phyloP scores from a whole-genome alignment of 2,329 filamentous ascomycete genomes.

The Microsporum audouinii region DNA sequence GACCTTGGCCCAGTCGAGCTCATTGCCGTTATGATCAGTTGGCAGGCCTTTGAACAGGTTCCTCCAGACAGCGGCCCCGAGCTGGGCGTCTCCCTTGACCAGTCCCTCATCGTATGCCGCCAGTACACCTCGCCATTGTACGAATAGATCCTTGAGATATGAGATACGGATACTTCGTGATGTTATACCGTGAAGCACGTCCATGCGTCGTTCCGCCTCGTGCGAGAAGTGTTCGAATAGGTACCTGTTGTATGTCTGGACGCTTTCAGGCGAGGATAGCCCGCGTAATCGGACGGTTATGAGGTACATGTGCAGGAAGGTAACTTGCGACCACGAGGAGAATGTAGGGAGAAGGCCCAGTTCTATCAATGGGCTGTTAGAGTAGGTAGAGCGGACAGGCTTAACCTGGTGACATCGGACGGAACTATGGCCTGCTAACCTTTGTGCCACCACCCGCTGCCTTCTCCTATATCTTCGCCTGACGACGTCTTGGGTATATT shows the following conservation, averaged over 20 bases:
- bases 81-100: slow-evolving; percentile 36
- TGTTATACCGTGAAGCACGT: slow-evolving; percentile 37
- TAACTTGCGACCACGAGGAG: slow-evolving; percentile 89
- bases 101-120: slow-evolving; percentile 49
- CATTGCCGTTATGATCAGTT: slow-evolving; percentile 26
- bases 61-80: slow-evolving; percentile 68
- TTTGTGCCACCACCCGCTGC: slow-evolving; percentile 68
- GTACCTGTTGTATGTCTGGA: slow-evolving; percentile 73
- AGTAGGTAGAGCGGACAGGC: too few species aligned
- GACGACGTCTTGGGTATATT: slow-evolving; percentile 57
- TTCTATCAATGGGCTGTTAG: slow-evolving; percentile 38
- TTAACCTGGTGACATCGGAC: not conserved
- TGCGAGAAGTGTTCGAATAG: slow-evolving; percentile 81
- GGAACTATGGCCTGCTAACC: slow-evolving; percentile 38
- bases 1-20: slow-evolving; percentile 50
- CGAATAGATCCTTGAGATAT: slow-evolving; percentile 73
- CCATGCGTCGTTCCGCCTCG: slow-evolving; percentile 59
- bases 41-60: slow-evolving; percentile 73
- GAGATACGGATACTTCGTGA: slow-evolving; percentile 46
- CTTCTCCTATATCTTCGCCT: slow-evolving; percentile 71
- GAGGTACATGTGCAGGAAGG: slow-evolving; percentile 93
- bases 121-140: slow-evolving; percentile 81
- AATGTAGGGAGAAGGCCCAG: slow-evolving; percentile 76
- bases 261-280: slow-evolving; percentile 54
- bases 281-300: slow-evolving; percentile 71